phyloP scores from a whole-genome alignment of 2,329 filamentous ascomycete genomes.

The Tothia fuscella region DNA sequence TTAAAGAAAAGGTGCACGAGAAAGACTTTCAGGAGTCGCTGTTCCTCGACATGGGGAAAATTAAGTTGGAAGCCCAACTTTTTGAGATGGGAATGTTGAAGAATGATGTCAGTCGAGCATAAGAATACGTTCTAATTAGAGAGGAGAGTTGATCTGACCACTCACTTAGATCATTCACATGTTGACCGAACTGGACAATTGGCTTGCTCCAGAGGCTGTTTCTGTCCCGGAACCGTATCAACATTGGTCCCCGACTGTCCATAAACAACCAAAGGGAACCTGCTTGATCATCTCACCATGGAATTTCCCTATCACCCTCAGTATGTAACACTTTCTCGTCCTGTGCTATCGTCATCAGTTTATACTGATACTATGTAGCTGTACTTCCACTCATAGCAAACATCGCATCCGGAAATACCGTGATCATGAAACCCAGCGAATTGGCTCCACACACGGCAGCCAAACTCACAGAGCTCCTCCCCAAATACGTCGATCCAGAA shows the following conservation, averaged over 20 bases:
- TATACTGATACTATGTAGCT: too few species aligned
- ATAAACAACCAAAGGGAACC: slow-evolving; percentile 34
- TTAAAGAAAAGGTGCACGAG: slow-evolving; percentile 26
- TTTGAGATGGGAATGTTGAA: slow-evolving; percentile 13
- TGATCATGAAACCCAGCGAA: slow-evolving; percentile 36
- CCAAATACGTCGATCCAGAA: slow-evolving; percentile 30
- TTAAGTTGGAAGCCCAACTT: slow-evolving; percentile 20
- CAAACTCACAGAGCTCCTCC: slow-evolving; percentile 28
- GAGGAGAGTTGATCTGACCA: too few species aligned
- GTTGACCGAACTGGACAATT: too few species aligned
- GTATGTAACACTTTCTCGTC: too few species aligned
- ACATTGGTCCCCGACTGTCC: too few species aligned
- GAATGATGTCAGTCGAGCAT: too few species aligned
- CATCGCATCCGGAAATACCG: slow-evolving; percentile 31
- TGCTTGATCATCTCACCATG: slow-evolving; percentile 34
- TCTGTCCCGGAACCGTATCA: too few species aligned
- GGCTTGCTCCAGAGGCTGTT: too few species aligned
- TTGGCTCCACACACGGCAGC: slow-evolving; percentile 23
- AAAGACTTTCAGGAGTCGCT: slow-evolving; percentile 24
- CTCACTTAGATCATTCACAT: too few species aligned
- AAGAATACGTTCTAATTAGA: too few species aligned
- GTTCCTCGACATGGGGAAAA: slow-evolving; percentile 20
- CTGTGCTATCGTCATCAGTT: too few species aligned
- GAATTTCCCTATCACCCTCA: slow-evolving; percentile 34
- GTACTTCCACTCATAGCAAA: slow-evolving; percentile 33